phyloP scores from a whole-genome alignment of 2,329 filamentous ascomycete species.

The Fusarium domesticum region DNA sequence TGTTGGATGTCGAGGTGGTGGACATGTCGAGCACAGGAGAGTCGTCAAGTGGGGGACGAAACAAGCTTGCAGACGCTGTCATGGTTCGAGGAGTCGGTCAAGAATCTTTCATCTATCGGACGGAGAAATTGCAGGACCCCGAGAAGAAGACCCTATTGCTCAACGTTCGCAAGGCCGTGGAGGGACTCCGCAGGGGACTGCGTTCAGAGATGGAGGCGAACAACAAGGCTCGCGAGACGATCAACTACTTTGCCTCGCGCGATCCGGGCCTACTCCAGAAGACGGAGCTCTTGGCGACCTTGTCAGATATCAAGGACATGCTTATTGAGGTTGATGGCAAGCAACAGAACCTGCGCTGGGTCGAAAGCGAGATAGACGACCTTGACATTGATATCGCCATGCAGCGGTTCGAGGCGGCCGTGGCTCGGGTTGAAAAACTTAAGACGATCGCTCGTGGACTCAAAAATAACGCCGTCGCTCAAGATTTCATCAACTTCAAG shows the following conservation, averaged over 20 bases:
- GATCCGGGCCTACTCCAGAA: slow-evolving; percentile 76
- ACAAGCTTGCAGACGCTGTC: slow-evolving; percentile 77
- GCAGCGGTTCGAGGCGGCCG: slow-evolving; percentile 82
- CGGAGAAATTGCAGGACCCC: slow-evolving; percentile 72
- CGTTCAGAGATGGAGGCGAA: slow-evolving; percentile 85
- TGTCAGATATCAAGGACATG: slow-evolving; percentile 79
- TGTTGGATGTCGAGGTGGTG: slow-evolving; percentile 89
- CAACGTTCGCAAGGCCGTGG: slow-evolving; percentile 88
- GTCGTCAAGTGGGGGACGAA: slow-evolving; percentile 46
- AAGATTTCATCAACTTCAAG: slow-evolving; percentile 90
- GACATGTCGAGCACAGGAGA: slow-evolving; percentile 73
- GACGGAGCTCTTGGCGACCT: slow-evolving; percentile 72
- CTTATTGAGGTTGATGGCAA: slow-evolving; percentile 95
- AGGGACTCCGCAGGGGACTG: slow-evolving; percentile 81
- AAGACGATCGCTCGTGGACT: slow-evolving; percentile 74
- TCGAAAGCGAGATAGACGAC: slow-evolving; percentile 92
- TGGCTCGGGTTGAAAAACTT: slow-evolving; percentile 79
- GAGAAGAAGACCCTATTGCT: slow-evolving; percentile 81
- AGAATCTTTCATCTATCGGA: slow-evolving; percentile 92
- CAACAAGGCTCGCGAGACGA: slow-evolving; percentile 78
- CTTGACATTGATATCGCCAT: slow-evolving; percentile 94
- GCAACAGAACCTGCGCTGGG: slow-evolving; percentile 93
- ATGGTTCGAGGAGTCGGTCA: slow-evolving; percentile 82
- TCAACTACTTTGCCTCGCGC: slow-evolving; percentile 79
- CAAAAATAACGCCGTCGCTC: slow-evolving; percentile 81